Evolutionary conservation across 2,329 filamentous ascomycete species (phyloP), one percentile per base, ranked within the genome.

Genomic region (Hypoxylon sp.): DNA sequence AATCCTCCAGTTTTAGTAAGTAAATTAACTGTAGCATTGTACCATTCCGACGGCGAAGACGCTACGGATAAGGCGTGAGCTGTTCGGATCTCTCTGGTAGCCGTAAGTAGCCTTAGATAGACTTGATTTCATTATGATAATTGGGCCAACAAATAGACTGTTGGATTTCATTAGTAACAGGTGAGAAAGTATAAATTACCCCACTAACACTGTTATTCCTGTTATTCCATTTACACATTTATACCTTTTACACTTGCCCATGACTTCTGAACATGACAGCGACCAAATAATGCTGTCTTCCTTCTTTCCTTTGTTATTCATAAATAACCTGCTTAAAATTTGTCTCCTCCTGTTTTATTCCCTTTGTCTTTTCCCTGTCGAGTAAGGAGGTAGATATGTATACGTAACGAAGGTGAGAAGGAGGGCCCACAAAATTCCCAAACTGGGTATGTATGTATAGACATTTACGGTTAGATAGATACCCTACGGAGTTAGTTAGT

Each of bases 31-130:
- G 43, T n/a, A 37, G 50, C 48, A 46, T 64, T 27, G 53, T 63
- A 55, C 30, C 47, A 63, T 34, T 48, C 37, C 16, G 57, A 60
- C 32, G 59, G 66, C 23, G 63, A 19, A 61, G 37, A 30, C 61
- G 54, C 32, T 54, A 50, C 57, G 65, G 61, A 61, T 63, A 65
- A 34, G 63, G 65, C 53, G 52, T 65, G 50, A 45, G 48, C 30
- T 47, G 53, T 41, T 56, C 32, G 41, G 53, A 48, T 53, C 47
- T 25, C 41, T 54, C 60, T 57, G 41, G 45, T 39, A 47, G 45
- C 39, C 39, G 41, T 53, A 43, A 25, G 41, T 56, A 46, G 32
- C 53, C 30, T 52, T 61, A 29, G 47, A 60, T 63, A 56, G 46
- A 55, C 47, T 48, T 19, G 46, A 52, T 60, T 63, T 45, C 21